Conservation (phyloP, 495 filamentous ascomycete species). For the Xylaria bambusicola region DNA sequence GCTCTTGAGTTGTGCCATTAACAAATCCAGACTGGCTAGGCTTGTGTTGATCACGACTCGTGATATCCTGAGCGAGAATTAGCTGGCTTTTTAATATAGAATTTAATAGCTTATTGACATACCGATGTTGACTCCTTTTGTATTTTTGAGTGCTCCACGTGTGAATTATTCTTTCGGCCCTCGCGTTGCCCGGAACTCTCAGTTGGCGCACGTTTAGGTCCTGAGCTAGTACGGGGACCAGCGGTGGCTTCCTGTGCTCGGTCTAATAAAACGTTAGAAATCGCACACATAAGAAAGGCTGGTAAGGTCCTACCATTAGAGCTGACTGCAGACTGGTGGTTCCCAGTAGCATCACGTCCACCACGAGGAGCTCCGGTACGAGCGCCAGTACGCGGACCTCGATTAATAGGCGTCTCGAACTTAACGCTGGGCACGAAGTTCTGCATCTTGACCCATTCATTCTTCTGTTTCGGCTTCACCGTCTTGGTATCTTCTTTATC, state of each 20-base stretch:
- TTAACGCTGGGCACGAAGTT: constrained; percentile 71
- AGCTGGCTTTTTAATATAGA: no score
- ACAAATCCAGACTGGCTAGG: constrained; percentile 20
- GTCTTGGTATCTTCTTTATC: constrained; percentile 62
- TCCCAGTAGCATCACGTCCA: constrained; percentile 43
- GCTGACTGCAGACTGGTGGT: constrained; percentile 24
- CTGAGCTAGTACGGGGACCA: constrained; percentile 18
- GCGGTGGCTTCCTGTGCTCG: constrained; percentile 26
- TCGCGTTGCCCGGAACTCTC: constrained; percentile 46
- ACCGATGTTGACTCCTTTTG: constrained; percentile 24
- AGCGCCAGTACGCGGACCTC: constrained; percentile 59
- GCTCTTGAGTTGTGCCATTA: constrained; percentile 19
- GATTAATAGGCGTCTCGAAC: constrained; percentile 76
- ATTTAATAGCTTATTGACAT: no score
- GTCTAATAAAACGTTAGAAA: constrained; percentile 25
- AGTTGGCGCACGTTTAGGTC: constrained; percentile 49
- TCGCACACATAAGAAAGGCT: not conserved
- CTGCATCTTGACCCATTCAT: constrained; percentile 71
- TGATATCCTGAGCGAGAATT: constrained; percentile 16
- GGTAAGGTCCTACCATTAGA: constrained; percentile 18
- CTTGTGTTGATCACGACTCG: constrained; percentile 27
- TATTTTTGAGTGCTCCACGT: constrained; percentile 18
- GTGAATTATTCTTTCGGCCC: constrained; percentile 23
- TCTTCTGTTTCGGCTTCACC: constrained; percentile 61
- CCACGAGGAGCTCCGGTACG: constrained; percentile 60